Evolutionary conservation across 2,329 filamentous ascomycete species (phyloP).

Genomic region (Biscogniauxia marginata): DNA sequence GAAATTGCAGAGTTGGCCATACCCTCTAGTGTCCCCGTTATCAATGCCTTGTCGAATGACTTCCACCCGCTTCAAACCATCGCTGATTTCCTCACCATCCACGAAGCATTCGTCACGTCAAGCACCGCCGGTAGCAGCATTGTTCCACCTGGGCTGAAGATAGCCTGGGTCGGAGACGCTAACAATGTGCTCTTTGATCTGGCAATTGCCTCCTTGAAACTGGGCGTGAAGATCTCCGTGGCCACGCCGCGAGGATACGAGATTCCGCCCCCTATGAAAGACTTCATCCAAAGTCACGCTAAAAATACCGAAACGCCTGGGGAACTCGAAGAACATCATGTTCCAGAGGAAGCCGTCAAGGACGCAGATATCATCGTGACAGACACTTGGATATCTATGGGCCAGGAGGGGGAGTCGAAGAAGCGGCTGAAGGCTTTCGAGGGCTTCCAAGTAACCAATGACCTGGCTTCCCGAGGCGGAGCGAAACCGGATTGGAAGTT

Average conservation of each 20-base stretch:
- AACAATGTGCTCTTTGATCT: slow-evolving; percentile 97
- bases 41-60: slow-evolving; percentile 84
- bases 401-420: slow-evolving; percentile 81
- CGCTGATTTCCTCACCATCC: slow-evolving; percentile 88
- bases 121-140: slow-evolving; percentile 43
- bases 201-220: slow-evolving; percentile 81
- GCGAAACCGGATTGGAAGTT: slow-evolving; percentile 93
- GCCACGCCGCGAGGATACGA: slow-evolving; percentile 83
- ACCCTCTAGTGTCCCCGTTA: slow-evolving; percentile 75
- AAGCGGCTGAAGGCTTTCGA: slow-evolving; percentile 78
- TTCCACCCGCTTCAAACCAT: slow-evolving; percentile 94
- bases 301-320: slow-evolving; percentile 58
- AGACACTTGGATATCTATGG: slow-evolving; percentile 98
- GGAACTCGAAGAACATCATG: slow-evolving; percentile 69
- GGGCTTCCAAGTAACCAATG: slow-evolving; percentile 88
- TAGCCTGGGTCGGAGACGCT: slow-evolving; percentile 94
- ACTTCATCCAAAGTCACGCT: slow-evolving; percentile 66
- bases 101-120: slow-evolving; percentile 67
- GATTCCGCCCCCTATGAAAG: slow-evolving; percentile 73
- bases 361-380: slow-evolving; percentile 88
- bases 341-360: slow-evolving; percentile 83
- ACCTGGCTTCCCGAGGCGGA: slow-evolving; percentile 78
- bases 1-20: slow-evolving; percentile 70
- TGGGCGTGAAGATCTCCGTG: slow-evolving; percentile 82
- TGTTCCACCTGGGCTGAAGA: slow-evolving; percentile 78